phyloP scores from a whole-genome alignment of 1,139 yeast species.

The Saccharomyces hybrid region DNA sequence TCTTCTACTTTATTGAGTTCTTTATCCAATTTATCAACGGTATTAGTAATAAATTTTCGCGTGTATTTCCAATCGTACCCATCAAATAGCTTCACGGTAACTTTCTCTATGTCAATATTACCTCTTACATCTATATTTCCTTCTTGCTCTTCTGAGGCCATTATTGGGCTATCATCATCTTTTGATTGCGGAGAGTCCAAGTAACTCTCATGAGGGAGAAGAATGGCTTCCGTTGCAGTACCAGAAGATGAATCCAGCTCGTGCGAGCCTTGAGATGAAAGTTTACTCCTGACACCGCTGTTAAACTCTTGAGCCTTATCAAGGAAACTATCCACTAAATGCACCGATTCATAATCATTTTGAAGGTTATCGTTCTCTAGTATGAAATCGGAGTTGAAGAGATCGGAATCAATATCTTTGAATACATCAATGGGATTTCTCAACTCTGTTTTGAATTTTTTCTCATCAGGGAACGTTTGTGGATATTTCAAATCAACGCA shows the following conservation, averaged over 20 bases:
- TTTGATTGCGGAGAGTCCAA: not conserved
- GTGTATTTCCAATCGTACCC: slow-evolving; percentile 93
- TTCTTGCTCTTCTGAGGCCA: not conserved
- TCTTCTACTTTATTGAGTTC: slow-evolving; percentile 19
- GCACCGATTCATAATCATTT: slow-evolving; percentile 7
- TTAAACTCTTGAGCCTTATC: slow-evolving; percentile 7
- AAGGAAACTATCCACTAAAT: slow-evolving; percentile 16
- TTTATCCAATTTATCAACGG: slow-evolving; percentile 37
- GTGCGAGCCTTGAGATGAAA: not conserved
- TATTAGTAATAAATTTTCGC: slow-evolving; percentile 53
- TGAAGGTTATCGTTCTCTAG: not conserved
- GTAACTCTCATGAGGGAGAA: not conserved
- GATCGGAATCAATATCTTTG: slow-evolving; percentile 39
- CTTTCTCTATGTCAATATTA: slow-evolving; percentile 30
- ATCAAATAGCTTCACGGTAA: slow-evolving; percentile 58
- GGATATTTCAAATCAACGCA: slow-evolving; percentile 68
- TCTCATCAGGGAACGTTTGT: slow-evolving; percentile 47
- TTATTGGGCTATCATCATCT: not conserved
- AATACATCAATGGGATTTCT: slow-evolving; percentile 41
- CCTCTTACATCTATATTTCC: slow-evolving; percentile 6
- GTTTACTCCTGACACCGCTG: not conserved
- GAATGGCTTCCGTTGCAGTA: not conserved
- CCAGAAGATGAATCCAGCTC: slow-evolving; percentile 8
- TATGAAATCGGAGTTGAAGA: slow-evolving; percentile 12
- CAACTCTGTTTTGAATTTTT: slow-evolving; percentile 42